Base-by-base conservation (phyloP, 1,139 yeast species). In the Saccharomyces pastorianus region DNA sequence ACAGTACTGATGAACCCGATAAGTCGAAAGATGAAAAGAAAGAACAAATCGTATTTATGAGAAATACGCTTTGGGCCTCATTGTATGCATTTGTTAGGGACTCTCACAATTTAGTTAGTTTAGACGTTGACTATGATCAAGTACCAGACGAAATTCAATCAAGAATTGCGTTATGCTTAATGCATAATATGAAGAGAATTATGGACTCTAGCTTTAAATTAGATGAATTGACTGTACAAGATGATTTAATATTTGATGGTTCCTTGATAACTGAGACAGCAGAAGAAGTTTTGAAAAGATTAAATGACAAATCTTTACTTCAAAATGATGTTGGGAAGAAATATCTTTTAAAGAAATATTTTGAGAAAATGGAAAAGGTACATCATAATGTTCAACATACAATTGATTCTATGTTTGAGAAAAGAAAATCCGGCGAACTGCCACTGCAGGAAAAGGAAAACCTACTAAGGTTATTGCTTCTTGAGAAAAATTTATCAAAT, bases 171-270 rank as follows among this genome's bases (percentile, higher is more conserved):
- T 80, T 87, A 57, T 85, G 86, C 65, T 76, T 91, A 64, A 84
- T 90, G 85, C 80, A 86, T 64, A 90, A 90, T 66, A 84, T 90
- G 86, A 91, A 88, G 64, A 74, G 71, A 50, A 74, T 77, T 20
- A 72, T 83, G 65, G 78, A 78, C 57, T 74, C 77, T 20, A 78
- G 75, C 50, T 62, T 66, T 60, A 69, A 64, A 52, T 59, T 66
- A 25, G 70, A 67, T 47, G 68, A 68, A 20, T 58, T 64, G 38
- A 53, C 67, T 5, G 59, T 71, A 0, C 73, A 73, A 53, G 82
- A 79, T 65, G 81, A 79, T 55, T 67, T 80, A 47, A 68, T 79
- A 49, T 78, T 78, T 63, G 83, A 78, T 65, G 83, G 82, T n/a
- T 72, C 81, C 0, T 65, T 80, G 54, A 69, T 83, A 52, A 83